Evolutionary conservation across 164 flowering plant genomes (phyloP).

Genomic region (Chloranthus sessilifolius): DNA sequence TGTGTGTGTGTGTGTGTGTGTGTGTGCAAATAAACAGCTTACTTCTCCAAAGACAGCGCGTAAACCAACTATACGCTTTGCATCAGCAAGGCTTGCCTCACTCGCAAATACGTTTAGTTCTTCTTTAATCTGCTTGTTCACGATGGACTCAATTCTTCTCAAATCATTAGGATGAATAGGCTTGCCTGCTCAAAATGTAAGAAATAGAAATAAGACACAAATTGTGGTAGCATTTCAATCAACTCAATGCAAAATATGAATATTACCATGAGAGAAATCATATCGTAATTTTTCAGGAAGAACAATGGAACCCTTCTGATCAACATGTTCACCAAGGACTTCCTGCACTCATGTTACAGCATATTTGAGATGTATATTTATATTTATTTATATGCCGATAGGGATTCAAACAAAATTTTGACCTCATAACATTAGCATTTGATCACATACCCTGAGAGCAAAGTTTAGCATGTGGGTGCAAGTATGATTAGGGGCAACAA

Average conservation of each 20-base stretch:
- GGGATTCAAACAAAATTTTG: background rate
- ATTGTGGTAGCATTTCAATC: background rate
- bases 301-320: conserved; percentile 99
- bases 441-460: conserved; percentile 76
- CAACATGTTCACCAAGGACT: conserved; percentile 94
- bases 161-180: conserved; percentile 67
- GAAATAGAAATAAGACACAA: background rate
- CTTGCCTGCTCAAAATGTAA: conserved; percentile 50
- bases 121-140: conserved; percentile 77
- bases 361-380: background rate
- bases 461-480: conserved; percentile 98
- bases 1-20: too few species aligned
- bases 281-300: conserved; percentile 95
- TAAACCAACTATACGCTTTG: conserved; percentile 77
- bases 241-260: background rate
- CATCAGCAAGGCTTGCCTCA: conserved; percentile 75
- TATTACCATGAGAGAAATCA: conserved; percentile 95
- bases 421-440: background rate
- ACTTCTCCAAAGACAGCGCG: conserved; percentile 99
- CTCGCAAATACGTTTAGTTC: conserved; percentile 70
- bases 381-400: too few species aligned
- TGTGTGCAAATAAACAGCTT: conserved; percentile 23
- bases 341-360: conserved; percentile 46
- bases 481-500: conserved; percentile 97
- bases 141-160: conserved; percentile 74